Conservation (phyloP, 306 rosid species). For the Prunus mira region DNA sequence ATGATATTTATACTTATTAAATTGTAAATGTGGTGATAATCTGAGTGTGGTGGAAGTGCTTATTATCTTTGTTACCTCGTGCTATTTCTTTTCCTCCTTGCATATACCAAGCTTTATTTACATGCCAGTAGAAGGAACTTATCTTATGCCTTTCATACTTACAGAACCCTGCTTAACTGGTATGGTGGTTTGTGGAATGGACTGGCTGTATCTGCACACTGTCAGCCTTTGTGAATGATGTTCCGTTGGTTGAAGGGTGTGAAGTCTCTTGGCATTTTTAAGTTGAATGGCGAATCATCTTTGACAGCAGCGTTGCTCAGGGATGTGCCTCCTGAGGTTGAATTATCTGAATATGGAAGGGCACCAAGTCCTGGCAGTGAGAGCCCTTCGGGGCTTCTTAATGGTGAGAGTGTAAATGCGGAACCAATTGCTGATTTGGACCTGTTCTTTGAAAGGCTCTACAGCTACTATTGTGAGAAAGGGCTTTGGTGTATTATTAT, state of each 20-base stretch:
- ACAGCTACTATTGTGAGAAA: conserved; percentile 82
- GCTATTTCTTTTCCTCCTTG: neutral
- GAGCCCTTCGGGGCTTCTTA: conserved; percentile 85
- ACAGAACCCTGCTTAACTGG: conserved; percentile 31
- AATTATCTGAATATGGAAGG: conserved; percentile 63
- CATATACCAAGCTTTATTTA: neutral
- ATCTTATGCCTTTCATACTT: conserved; percentile 16
- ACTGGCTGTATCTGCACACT: conserved; percentile 50
- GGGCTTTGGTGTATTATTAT: conserved; percentile 90
- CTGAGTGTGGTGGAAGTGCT: neutral
- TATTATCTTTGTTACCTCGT: neutral
- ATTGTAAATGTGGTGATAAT: neutral
- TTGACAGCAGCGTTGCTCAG: conserved; percentile 51
- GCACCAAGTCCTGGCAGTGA: conserved; percentile 70
- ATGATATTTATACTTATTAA: neutral
- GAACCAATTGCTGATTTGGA: conserved; percentile 91
- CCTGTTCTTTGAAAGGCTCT: conserved; percentile 89
- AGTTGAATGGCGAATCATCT: conserved; percentile 52
- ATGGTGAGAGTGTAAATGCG: conserved; percentile 66
- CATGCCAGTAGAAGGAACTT: conserved; percentile 18
- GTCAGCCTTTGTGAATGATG: conserved; percentile 71
- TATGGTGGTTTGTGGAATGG: conserved; percentile 63
- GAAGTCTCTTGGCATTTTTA: conserved; percentile 42
- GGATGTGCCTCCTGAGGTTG: conserved; percentile 66
- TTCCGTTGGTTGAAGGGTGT: conserved; percentile 51